These are phyloP conservation scores for Avena eriantha DNA, from an alignment of 176 grass and related monocot genomes.

Conservation along the genomic window DNA sequence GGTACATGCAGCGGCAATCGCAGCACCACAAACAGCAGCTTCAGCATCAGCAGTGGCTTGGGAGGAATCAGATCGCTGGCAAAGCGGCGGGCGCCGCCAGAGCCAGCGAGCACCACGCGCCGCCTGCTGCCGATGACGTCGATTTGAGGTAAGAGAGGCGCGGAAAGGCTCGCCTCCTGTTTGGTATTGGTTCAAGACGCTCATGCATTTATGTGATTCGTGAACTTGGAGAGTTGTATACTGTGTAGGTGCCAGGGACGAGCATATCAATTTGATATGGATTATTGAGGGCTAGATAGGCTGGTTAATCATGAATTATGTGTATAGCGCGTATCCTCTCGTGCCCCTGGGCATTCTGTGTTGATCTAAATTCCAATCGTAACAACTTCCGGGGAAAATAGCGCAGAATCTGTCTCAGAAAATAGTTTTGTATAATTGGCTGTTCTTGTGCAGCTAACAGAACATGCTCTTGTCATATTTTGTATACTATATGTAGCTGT, in stretches of 20 bases:
- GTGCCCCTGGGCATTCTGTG: neutral
- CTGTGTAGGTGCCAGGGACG: neutral
- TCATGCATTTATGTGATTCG: constrained; percentile 13
- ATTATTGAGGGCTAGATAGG: constrained; percentile 2
- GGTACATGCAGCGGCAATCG: constrained; percentile 61
- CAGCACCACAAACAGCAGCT: constrained; percentile 49
- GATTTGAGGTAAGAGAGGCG: constrained; percentile 61
- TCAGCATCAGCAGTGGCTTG: constrained; percentile 69
- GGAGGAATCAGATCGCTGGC: constrained; percentile 54
- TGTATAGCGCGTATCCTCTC: neutral
- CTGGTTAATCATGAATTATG: neutral
- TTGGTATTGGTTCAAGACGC: neutral
- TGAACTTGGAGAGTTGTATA: constrained; percentile 10
- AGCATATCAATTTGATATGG: neutral
- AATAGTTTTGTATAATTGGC: neutral
- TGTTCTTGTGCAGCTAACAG: neutral
- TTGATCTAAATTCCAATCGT: neutral
- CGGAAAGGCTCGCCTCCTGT: neutral
- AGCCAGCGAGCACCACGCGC: constrained; percentile 30
- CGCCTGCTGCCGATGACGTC: constrained; percentile 40
- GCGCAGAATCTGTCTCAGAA: neutral
- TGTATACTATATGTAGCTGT: constrained; percentile 3
- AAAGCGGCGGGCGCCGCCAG: constrained; percentile 41
- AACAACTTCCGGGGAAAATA: neutral
- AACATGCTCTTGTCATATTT: neutral